These are phyloP conservation scores for Trichocladium uniseriatum DNA, from an alignment of 495 filamentous ascomycete genomes.

Conservation along the genomic window DNA sequence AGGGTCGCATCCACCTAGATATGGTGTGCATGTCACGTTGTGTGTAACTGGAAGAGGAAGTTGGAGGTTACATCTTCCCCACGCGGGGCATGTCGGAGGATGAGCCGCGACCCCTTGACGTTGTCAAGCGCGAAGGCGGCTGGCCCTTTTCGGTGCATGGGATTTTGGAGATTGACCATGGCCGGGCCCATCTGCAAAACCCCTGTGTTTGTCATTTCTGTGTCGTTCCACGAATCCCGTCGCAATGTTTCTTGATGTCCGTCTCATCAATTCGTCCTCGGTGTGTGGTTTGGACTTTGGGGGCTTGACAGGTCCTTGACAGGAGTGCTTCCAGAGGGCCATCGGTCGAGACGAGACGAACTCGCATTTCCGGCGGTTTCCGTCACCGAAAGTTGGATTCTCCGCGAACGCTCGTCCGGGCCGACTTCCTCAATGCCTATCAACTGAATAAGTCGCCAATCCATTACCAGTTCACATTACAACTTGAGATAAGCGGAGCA, in stretches of 20 bases:
- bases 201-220: too few species aligned
- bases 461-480: conserved; percentile 10
- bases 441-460: not conserved
- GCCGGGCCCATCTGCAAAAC: too few species aligned
- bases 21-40: not conserved
- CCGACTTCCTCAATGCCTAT: not conserved
- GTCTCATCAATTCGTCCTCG: too few species aligned
- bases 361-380: not conserved
- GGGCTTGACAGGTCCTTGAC: too few species aligned
- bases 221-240: too few species aligned
- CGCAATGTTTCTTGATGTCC: too few species aligned
- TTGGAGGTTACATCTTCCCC: not conserved
- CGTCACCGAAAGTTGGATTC: not conserved
- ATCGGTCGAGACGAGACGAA: not conserved
- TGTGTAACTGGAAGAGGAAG: not conserved
- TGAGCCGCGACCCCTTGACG: too few species aligned
- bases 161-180: too few species aligned
- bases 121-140: too few species aligned
- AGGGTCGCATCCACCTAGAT: not conserved
- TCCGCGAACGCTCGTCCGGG: not conserved
- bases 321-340: too few species aligned
- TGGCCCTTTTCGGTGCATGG: too few species aligned
- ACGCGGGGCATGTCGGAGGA: not conserved
- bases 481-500: not conserved
- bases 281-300: too few species aligned